Base-by-base conservation (phyloP, 2,329 filamentous ascomycete species). In the Neurospora crassa region DNA sequence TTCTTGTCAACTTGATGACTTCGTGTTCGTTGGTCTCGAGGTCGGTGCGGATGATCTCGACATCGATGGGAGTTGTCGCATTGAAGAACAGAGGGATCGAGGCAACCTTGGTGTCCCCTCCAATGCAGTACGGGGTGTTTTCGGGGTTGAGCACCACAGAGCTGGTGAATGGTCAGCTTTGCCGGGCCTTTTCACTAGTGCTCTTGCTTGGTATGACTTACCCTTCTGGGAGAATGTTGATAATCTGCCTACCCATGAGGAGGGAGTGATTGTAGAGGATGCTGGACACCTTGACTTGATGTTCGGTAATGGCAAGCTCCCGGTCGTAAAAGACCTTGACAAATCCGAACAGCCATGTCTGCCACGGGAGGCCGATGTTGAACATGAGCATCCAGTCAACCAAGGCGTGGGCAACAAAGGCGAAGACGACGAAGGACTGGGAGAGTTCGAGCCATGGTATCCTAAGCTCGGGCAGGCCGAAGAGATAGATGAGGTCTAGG, bases 371-470 rank as follows among this genome's bases (percentile, higher is more conserved):
- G 53, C 92, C 91, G 73, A 98, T 91, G 74, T 93, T 91, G 80
- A 97, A 97, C 94, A 97, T 97, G 76, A 97, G 83, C 84, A 97
- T 90, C 76, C 90, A 91, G 83, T 97, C 93, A 69, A 92, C 80
- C 1, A 91, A 78, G 2, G 91, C 86, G 79, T 97, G 94, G 3
- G 86, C 75, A 67, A 92, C 80, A 78, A 96, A 96, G 29, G 94
- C 82, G 41, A 87, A 83, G 59, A 91, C 87, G 70, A 92, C 91
- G 0, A 90, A 90, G 43, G 88, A 86, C 77, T 92, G 92, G 63
- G 92, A 93, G 84, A 95, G 93, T 83, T 98, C 94, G 72, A 99
- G 85, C 96, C 96, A 99, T 72, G 96, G 96, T 86, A 99, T 97
- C 79, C 92, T 89, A 76, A 99, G 81, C 75, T 92, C 88, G 20